Conservation (phyloP, 805 yeast genomes). For the Isabelozyma heimii region DNA sequence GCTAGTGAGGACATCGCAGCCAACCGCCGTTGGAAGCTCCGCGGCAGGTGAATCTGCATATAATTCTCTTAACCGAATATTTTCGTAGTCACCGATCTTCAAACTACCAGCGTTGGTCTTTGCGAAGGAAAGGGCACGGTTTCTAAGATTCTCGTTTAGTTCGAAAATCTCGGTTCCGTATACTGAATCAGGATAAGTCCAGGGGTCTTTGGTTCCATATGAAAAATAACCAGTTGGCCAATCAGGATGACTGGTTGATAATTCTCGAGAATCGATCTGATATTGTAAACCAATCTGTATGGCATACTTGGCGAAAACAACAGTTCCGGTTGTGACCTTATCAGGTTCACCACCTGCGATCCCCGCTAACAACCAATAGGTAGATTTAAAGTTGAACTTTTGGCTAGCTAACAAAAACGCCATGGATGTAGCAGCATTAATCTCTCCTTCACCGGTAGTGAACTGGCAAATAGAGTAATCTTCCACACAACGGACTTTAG, state of each 20-base stretch:
- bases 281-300: slow-evolving; percentile 61
- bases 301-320: slow-evolving; percentile 57
- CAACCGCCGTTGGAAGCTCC: slow-evolving; percentile 43
- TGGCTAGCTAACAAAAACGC: slow-evolving; percentile 54
- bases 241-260: slow-evolving; percentile 29
- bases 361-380: slow-evolving; percentile 64
- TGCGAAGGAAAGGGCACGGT: slow-evolving; percentile 56
- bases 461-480: slow-evolving; percentile 56
- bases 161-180: slow-evolving; percentile 69
- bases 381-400: slow-evolving; percentile 52
- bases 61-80: slow-evolving; percentile 43
- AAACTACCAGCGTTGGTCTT: slow-evolving; percentile 29
- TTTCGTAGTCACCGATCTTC: slow-evolving; percentile 44
- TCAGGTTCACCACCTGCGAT: slow-evolving; percentile 64
- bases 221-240: slow-evolving; percentile 63
- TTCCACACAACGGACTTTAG: slow-evolving; percentile 52
- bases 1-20: slow-evolving; percentile 60
- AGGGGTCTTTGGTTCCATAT: slow-evolving; percentile 49
- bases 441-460: slow-evolving; percentile 67
- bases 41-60: slow-evolving; percentile 52
- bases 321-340: slow-evolving; percentile 56
- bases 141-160: slow-evolving; percentile 55
- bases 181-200: slow-evolving; percentile 49
- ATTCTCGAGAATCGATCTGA: slow-evolving; percentile 52
- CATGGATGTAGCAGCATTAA: slow-evolving; percentile 63